Base-by-base conservation (phyloP, 495 filamentous ascomycete genomes). In the Cenococcum geophilum region DNA sequence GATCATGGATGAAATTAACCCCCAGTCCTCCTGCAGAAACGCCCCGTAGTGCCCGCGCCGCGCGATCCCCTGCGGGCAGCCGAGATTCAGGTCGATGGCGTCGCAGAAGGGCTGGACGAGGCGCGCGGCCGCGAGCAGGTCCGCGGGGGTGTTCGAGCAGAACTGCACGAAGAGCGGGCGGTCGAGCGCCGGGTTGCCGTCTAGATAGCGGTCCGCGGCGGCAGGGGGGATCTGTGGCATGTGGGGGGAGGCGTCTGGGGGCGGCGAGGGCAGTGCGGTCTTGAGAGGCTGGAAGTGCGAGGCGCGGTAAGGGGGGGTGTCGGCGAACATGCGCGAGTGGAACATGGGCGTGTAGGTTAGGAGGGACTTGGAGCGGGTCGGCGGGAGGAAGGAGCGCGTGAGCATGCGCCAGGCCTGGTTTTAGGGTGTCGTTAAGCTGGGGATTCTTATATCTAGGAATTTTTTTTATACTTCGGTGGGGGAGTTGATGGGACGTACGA, bases 21-120 rank as follows among this genome's bases (percentile, higher is more conserved):
- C 80, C 80, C 89, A 91, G 60, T 97, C 87, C 72, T 99, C 93
- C 69, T 99, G 93, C 43, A 99, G 74, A 68, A 96, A 98, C 10
- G 91, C 85, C 9, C 93, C 93, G 69, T 99, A 99, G 68, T 89
- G 85, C 4, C 93, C 93, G 68, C 84, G 88, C 66, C 80, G 81
- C 35, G 93, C 93, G 59, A 99, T 99, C 1, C 92, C 91, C 70
- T 99, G 93, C 1, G 93, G 93, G 76, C 93, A 99, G n/a, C 93
- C 93, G 0, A 99, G 80, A 71, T 99, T 99, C 64, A 99, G 76
- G 72, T 99, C 95, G 9, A 99, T 88, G 1, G 92, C 93, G 70
- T 99, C 93, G 71, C 91, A 96, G 75, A 89, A 88, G 0, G 88
- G 88, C 2, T 85, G 82, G 0, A 89, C 90, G 54, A 87, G 77